Percentiles rank a stretch among this genome's conserved stretches.
Evolutionary conservation across 2,329 filamentous ascomycete genomes (phyloP).

Genomic region (Colletotrichum sansevieriae): DNA sequence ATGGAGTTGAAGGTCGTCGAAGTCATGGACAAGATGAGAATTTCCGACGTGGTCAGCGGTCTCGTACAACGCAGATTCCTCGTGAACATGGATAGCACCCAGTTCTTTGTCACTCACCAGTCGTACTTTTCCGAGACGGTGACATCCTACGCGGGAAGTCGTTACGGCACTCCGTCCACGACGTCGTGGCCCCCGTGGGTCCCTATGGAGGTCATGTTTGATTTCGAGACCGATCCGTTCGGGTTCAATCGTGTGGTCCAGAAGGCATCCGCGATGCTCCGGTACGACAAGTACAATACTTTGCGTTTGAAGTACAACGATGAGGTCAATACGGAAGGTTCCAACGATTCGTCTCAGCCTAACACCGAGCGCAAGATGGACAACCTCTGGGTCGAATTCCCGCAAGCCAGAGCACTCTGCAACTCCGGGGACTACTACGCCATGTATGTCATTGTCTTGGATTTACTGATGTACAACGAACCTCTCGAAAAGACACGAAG

Average conservation of each 20-base stretch:
- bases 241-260: slow-evolving; percentile 98
- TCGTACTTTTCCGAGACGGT: slow-evolving; percentile 89
- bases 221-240: slow-evolving; percentile 92
- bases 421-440: slow-evolving; percentile 98
- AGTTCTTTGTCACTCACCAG: slow-evolving; percentile 97
- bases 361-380: slow-evolving; percentile 86
- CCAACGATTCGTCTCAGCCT: slow-evolving; percentile 64
- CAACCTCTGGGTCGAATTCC: slow-evolving; percentile 96
- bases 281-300: slow-evolving; percentile 98
- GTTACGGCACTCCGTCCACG: slow-evolving; percentile 86
- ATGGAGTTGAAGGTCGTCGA: slow-evolving; percentile 99
- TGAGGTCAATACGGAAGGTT: slow-evolving; percentile 80
- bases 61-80: slow-evolving; percentile 95
- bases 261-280: slow-evolving; percentile 92
- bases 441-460: slow-evolving; percentile 97
- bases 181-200: slow-evolving; percentile 98
- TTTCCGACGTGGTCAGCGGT: slow-evolving; percentile 93
- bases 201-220: slow-evolving; percentile 98
- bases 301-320: slow-evolving; percentile 97
- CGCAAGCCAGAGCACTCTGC: slow-evolving; percentile 92
- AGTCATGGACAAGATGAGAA: slow-evolving; percentile 93
- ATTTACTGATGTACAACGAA: slow-evolving; percentile 95
- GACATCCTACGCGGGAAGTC: slow-evolving; percentile 93
- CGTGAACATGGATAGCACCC: slow-evolving; percentile 95
- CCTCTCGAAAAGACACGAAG: slow-evolving; percentile 96